Percentiles rank a stretch among this genome's conserved stretches.
phyloP scores from a whole-genome alignment of 225 moss, liverwort and hornwort genomes.

The Thuidium tamariscinum region DNA sequence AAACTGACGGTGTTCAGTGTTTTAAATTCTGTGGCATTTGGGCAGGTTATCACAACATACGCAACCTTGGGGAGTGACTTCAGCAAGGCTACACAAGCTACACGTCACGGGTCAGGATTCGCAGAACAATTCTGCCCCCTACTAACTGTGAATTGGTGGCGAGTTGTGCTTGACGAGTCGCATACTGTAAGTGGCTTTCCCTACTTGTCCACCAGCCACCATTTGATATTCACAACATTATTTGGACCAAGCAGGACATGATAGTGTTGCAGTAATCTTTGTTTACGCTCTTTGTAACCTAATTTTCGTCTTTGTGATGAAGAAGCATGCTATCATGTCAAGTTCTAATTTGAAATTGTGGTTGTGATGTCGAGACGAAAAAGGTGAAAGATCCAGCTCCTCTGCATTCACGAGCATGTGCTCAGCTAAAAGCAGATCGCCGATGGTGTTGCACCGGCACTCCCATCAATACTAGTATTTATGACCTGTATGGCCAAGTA shows the following conservation, averaged over 20 bases:
- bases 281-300: not conserved
- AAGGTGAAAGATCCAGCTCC: conserved; percentile 99
- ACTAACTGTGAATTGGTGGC: conserved; percentile 97
- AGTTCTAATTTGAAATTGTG: not conserved
- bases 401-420: conserved; percentile 94
- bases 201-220: not conserved
- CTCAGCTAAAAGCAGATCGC: conserved; percentile 90
- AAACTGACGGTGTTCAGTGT: not conserved
- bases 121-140: conserved; percentile 97
- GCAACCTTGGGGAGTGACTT: conserved; percentile 98
- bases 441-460: conserved; percentile 99
- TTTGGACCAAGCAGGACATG: not conserved
- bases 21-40: not conserved
- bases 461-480: conserved; percentile 94
- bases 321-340: not conserved
- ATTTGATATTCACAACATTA: not conserved
- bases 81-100: conserved; percentile 99
- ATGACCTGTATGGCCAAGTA: conserved; percentile 97
- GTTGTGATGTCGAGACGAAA: not conserved
- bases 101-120: conserved; percentile 93
- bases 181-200: conserved; percentile 56
- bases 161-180: conserved; percentile 96
- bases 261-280: not conserved
- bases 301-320: not conserved
- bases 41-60: conserved; percentile 95